Evolutionary conservation across 257 asterid genomes (phyloP), one percentile per base, ranked within the genome.

Genomic region (Forsythia viridissima): DNA sequence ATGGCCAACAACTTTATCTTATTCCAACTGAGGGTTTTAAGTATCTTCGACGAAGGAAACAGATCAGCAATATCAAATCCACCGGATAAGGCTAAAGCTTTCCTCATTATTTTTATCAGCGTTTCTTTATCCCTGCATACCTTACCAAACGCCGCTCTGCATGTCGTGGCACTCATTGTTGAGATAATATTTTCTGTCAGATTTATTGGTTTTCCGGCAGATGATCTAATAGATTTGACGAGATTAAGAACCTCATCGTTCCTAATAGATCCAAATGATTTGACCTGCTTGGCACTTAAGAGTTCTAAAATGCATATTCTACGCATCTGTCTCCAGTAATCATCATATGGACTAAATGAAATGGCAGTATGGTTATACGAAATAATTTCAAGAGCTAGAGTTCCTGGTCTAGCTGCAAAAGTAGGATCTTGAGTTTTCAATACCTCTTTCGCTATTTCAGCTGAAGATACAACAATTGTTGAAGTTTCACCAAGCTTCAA

Each of bases 281-380:
- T n/a, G 1, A 82, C 80, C 3, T 10, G 67, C 13, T 82, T 71
- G 39, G 67, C 12, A 3, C 41, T 8, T 2, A 82, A 6, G 3
- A 74, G 61, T 61, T 82, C 80, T 43, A 78, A 4, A 5, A 70
- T 8, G 11, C 83, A 61, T 1, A 82, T 44, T 72, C 76, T 79
- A 0, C 86, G 72, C 78, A 79, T 55, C n/a, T 82, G 83, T 37
- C 74, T 82, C 86, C 81, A 79, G 70, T 74, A 72, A 3, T 79
- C 80, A 1, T 71, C 71, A 8, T 82, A 79, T 2, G 77, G 72
- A 36, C 71, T 16, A 70, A 78, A 79, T 0, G 8, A 39, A 0
- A 82, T 43, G 30, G 44, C 80, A 0, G 52, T 36, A 2, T 70
- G 10, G 30, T 63, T 51, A 21, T 55, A 82, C 6, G 6, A 48